Conservation (phyloP, 768 basidiomycete genomes). For the Erythrobasidium yunnanense region DNA sequence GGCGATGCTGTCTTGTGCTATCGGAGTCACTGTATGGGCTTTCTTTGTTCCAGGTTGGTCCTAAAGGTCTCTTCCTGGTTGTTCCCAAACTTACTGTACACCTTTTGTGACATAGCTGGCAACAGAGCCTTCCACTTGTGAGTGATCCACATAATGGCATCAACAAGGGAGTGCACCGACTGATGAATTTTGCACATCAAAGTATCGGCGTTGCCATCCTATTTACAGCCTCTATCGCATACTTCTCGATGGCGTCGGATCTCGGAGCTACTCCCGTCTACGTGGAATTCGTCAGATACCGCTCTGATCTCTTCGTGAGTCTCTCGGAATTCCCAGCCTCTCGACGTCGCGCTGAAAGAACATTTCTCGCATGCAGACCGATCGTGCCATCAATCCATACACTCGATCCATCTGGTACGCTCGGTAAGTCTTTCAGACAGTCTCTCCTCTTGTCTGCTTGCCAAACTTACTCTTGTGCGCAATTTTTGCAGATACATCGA, state of each 20-base stretch:
- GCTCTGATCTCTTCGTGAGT: conserved; percentile 46
- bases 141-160: no score
- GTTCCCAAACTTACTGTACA: no score
- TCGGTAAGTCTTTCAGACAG: no score
- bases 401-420: conserved; percentile 46
- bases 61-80: conserved; percentile 33
- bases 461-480: no score
- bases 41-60: conserved; percentile 30
- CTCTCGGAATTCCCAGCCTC: no score
- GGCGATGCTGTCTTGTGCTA: conserved; percentile 46
- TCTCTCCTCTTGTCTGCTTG: no score
- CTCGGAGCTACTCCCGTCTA: conserved; percentile 48
- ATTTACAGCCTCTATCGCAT: conserved; percentile 46
- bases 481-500: conserved; percentile 50
- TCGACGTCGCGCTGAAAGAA: no score
- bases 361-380: no score
- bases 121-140: conserved; percentile 52
- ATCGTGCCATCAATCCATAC: conserved; percentile 10
- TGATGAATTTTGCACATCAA: no score
- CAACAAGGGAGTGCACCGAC: no score
- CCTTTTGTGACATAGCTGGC: no score
- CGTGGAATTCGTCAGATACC: conserved; percentile 46
- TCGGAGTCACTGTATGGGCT: conserved; percentile 44
- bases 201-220: no score
- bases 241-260: conserved; percentile 54